Percentiles rank a stretch among this genome's conserved stretches.
Evolutionary conservation across 2,329 filamentous ascomycete species (phyloP).

Genomic region (Neofusicoccum cordaticola): DNA sequence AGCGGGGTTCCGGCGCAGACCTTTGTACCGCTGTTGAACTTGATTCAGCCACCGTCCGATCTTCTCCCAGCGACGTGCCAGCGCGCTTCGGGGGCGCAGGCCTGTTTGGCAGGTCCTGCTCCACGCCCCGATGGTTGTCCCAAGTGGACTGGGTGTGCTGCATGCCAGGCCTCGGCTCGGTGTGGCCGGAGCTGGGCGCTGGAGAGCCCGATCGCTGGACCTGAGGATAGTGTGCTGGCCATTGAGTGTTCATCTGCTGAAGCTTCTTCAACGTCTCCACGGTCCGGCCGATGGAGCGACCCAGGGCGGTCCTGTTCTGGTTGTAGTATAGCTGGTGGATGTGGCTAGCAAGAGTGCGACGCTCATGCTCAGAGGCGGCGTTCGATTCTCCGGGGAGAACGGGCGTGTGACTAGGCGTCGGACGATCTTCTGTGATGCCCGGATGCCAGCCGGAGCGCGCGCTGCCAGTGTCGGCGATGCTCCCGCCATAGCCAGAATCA

Average conservation of each 20-base stretch:
- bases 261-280: constrained; percentile 79
- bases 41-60: constrained; percentile 62
- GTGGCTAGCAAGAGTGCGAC: constrained; percentile 71
- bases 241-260: constrained; percentile 83
- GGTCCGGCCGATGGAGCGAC: constrained; percentile 79
- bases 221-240: constrained; percentile 94
- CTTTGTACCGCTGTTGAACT: constrained; percentile 68
- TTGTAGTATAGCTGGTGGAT: constrained; percentile 95
- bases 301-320: constrained; percentile 82
- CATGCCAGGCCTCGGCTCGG: constrained; percentile 57
- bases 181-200: constrained; percentile 30
- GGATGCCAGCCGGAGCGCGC: constrained; percentile 53
- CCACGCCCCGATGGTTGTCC: constrained; percentile 46
- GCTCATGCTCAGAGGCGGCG: constrained; percentile 57
- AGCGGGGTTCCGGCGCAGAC: constrained; percentile 66
- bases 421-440: constrained; percentile 56
- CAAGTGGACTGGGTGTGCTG: constrained; percentile 62
- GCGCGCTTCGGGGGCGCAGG: constrained; percentile 63
- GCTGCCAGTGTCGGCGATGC: constrained; percentile 63
- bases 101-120: constrained; percentile 38
- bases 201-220: constrained; percentile 56
- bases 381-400: constrained; percentile 48
- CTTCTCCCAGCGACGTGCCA: constrained; percentile 66
- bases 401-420: constrained; percentile 56
- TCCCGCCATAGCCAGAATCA: constrained; percentile 91